Conservation (phyloP, 192 early-diverging fungal genomes). For the Backusella mclennaniae region DNA sequence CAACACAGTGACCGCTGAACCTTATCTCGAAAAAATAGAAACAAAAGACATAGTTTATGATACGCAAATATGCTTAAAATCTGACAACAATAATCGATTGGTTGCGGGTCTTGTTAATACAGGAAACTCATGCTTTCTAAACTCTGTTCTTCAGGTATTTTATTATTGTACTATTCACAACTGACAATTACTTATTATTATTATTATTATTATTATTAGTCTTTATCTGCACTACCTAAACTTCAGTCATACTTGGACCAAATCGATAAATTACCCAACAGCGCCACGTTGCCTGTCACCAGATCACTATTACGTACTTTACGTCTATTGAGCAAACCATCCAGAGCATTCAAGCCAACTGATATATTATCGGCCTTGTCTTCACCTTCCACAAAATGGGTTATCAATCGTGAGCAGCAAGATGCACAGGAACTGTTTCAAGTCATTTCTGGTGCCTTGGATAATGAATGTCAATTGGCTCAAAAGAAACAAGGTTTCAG, state of each 20-base stretch:
- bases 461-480: slow-evolving; percentile 53
- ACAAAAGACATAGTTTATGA: neutral
- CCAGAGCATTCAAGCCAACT: slow-evolving; percentile 54
- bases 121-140: slow-evolving; percentile 93
- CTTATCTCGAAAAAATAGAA: neutral
- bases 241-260: slow-evolving; percentile 6
- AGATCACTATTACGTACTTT: slow-evolving; percentile 22
- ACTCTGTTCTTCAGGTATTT: slow-evolving; percentile 81
- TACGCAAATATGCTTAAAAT: neutral
- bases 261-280: neutral
- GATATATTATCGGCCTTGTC: slow-evolving; percentile 59
- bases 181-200: neutral
- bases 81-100: neutral
- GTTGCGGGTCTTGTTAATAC: slow-evolving; percentile 74
- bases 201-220: neutral
- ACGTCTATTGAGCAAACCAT: slow-evolving; percentile 33
- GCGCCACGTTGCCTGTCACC: neutral
- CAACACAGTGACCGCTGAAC: neutral
- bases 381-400: slow-evolving; percentile 38
- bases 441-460: slow-evolving; percentile 69
- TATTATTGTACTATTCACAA: neutral
- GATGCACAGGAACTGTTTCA: slow-evolving; percentile 89
- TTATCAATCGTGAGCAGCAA: slow-evolving; percentile 73
- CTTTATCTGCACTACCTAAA: slow-evolving; percentile 17
- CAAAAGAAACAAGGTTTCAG: slow-evolving; percentile 6